These are phyloP conservation scores for Entomortierella parvispora DNA, from an alignment of 192 early-diverging fungal species.

Conservation along the genomic window DNA sequence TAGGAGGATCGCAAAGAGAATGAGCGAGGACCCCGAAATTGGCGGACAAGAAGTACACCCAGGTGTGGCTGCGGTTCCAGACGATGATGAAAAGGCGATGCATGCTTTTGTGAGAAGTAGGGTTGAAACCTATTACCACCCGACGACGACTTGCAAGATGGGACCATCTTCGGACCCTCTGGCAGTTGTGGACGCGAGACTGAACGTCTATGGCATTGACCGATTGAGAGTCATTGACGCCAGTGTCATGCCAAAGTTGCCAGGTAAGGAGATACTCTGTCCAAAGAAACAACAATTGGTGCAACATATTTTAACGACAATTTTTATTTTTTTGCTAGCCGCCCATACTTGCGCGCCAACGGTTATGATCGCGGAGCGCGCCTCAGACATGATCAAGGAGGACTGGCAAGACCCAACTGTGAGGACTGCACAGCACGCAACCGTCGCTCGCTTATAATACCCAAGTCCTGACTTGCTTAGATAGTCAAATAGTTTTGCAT, in stretches of 20 bases:
- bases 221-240: conserved; percentile 19
- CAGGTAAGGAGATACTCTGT: conserved; percentile 11
- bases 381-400: conserved; percentile 23
- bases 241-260: conserved; percentile 24
- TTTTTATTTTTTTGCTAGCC: not conserved
- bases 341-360: conserved; percentile 22
- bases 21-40: conserved; percentile 24
- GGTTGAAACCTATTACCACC: conserved; percentile 35
- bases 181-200: conserved; percentile 15
- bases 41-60: conserved; percentile 38
- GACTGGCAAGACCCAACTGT: not conserved
- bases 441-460: too few species aligned
- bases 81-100: conserved; percentile 19
- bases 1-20: conserved; percentile 4
- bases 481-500: too few species aligned
- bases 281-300: not conserved
- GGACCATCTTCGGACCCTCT: conserved; percentile 11
- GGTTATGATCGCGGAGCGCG: conserved; percentile 26
- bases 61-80: conserved; percentile 14
- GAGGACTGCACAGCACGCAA: too few species aligned
- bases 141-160: conserved; percentile 29
- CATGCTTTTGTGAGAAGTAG: conserved; percentile 12
- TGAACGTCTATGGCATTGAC: conserved; percentile 21
- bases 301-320: not conserved
- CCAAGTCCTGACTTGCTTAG: too few species aligned